These are phyloP conservation scores for Hypomyces rosellus DNA, from an alignment of 2,329 filamentous ascomycete species.

Conservation along the genomic window DNA sequence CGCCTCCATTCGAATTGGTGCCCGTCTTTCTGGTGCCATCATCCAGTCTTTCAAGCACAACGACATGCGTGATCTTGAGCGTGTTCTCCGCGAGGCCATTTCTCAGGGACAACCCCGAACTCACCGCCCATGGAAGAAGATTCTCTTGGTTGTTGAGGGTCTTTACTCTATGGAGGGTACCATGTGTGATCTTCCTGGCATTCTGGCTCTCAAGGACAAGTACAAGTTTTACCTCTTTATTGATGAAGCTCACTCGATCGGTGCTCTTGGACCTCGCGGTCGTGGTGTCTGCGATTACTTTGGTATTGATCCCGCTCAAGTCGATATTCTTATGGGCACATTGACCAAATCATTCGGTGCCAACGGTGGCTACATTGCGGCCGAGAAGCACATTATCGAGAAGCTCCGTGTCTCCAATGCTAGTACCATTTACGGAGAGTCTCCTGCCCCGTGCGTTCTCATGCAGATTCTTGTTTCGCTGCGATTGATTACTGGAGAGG, in stretches of 20 bases:
- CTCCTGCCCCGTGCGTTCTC: constrained; percentile 79
- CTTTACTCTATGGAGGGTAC: constrained; percentile 99
- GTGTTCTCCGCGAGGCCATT: constrained; percentile 81
- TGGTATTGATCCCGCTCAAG: constrained; percentile 74
- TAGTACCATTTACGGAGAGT: constrained; percentile 79
- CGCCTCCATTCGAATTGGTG: constrained; percentile 91
- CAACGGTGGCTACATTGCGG: constrained; percentile 92
- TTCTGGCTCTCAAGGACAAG: constrained; percentile 80
- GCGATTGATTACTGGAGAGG: constrained; percentile 80
- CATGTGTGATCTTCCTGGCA: constrained; percentile 92
- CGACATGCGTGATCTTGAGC: constrained; percentile 83
- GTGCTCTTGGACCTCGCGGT: constrained; percentile 80
- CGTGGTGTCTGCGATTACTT: constrained; percentile 98
- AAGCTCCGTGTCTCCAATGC: constrained; percentile 84
- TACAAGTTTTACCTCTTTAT: constrained; percentile 97
- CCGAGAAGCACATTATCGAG: constrained; percentile 83
- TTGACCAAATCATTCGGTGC: constrained; percentile 97
- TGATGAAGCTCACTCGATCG: constrained; percentile 94
- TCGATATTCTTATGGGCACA: constrained; percentile 97
- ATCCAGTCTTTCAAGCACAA: constrained; percentile 98
- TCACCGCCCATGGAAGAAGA: constrained; percentile 99
- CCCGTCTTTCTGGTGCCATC: constrained; percentile 87
- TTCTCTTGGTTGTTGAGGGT: constrained; percentile 90
- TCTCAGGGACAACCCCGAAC: constrained; percentile 95
- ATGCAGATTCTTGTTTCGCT: constrained; percentile 86